Evolutionary conservation across 768 basidiomycete genomes (phyloP), one percentile per base, ranked within the genome.

Genomic region (Termitomyces bulborhizus): DNA sequence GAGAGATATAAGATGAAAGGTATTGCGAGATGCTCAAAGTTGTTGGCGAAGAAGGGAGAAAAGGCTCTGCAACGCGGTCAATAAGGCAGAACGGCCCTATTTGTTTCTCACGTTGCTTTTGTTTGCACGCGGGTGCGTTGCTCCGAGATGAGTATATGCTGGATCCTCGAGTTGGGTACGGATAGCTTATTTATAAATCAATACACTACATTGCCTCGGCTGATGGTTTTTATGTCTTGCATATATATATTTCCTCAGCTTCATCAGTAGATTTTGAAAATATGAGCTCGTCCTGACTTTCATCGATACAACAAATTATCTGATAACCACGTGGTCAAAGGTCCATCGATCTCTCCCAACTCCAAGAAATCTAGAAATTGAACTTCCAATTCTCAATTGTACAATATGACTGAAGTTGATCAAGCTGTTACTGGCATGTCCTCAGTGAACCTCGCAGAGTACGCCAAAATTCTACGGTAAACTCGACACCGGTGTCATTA

Each of bases 61-160:
- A 59, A 52, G 51, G 46, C 34, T 43, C 51, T 53, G 41, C 57
- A 52, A 63, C 62, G 60, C 60, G 60, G 62, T 63, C 62, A 61
- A 58, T 58, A 57, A 62, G 56, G 60, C 48, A 46, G 51, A 52
- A 44, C 42, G 53, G 36, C 3, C 40, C 58, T 57, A 61, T 56
- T 59, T 58, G 58, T 63, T 65, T 63, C 64, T 59, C 64, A 65
- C 64, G 62, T 58, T 63, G 60, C 54, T 44, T 56, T 60, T 65
- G 59, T 63, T 65, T 65, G 62, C 52, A 45, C 50, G 42, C 45
- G 41, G 29, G 18, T n/a, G 4, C 15, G 34, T 15, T 15, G 51
- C 37, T 40, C 36, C 24, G 16, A 27, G 24, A 26, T 26, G 13
- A 16, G 21, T 16, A 21, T 21, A 21, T 18, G 21, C 16, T 24